Base-by-base conservation (phyloP, 352 stramenopile species). In the Phytophthora foliorum region DNA sequence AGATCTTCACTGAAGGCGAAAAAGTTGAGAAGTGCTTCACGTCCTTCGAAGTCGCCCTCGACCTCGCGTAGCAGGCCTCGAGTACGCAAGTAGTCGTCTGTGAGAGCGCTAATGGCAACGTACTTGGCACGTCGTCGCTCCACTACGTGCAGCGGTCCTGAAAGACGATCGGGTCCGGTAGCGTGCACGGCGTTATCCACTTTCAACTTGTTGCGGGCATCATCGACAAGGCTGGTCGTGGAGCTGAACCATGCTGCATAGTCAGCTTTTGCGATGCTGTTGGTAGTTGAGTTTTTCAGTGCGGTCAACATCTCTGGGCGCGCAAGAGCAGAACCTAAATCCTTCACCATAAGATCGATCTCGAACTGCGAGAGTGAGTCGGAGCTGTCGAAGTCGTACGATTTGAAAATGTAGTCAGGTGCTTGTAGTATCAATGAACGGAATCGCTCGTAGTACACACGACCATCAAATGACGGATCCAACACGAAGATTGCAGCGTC, bases 161-260 rank as follows among this genome's bases (percentile, higher is more conserved):
- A 97, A 10, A 98, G 74, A 21, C 95, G 92, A 65, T 99, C 97
- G 10, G 94, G 90, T 5, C 89, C 68, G 1, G 97, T 99, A 1
- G 78, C 55, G 72, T 99, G 95, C 19, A 98, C 74, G 0, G 93
- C 93, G 54, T 99, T 99, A 71, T 99, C 97, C 42, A 93, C 72
- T 36, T 93, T 94, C 3, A 94, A 75, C 19, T 83, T 62, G 50
- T 92, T 75, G 17, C 82, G 74, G 6, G 67, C 67, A 32, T 80
- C 79, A 3, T 62, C 81, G 1, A 94, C 65, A 0, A 94, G 74
- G 54, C 85, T 93, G 14, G 84, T 93, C 1, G 78, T 80, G 7
- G 85, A 67, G 16, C 73, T 85, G 42, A 94, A 70, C 85, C 84
- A 94, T 8, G 61, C 54, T 0, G 78, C 53, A 52, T 93, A 94